Base-by-base conservation (phyloP, 83 land plant genomes). In the Larix sibirica region DNA sequence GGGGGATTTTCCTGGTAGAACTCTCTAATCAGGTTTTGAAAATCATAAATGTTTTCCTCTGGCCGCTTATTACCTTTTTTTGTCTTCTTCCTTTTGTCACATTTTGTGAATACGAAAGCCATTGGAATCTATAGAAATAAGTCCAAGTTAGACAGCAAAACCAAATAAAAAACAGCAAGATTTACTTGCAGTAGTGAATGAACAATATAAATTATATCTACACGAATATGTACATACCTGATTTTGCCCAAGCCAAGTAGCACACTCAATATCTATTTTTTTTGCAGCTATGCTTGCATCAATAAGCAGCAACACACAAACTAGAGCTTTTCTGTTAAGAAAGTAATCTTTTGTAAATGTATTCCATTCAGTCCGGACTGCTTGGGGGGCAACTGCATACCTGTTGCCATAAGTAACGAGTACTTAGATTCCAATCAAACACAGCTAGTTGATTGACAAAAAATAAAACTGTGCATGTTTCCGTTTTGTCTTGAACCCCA, bases 161-260 rank as follows among this genome's bases (percentile, higher is more conserved):
- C 65, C 81, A 21, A 21, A 16, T 44, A 23, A 62, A 38, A 33
- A 8, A 12, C 40, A 76, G 14, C 5, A 82, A 6, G 8, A 82
- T 42, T 0, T 40, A 58, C 18, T 56, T 28, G 33, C 28, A 4
- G 56, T 9, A 50, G 56, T 50, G 56, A 50, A 50, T 47, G 56
- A 50, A 50, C 56, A 50, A 3, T 50, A 50, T 2, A 50, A 9
- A 50, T 9, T 50, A 50, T 10, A 50, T 50, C 56, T 50, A 50
- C 56, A 10, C 13, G 13, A 50, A 50, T 50, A 80, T 56, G 44
- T 54, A 31, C 78, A n/a, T 92, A 94, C 99, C 83, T 92, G 85
- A 80, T 92, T 95, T 17, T 91, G 94, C 7, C 95, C 99, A 86
- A 98, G 97, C 99, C 99, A 98, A 83, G 90, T 90, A 6, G 97